Base-by-base conservation (phyloP, 257 asterid species). In the Misopates orontium region DNA sequence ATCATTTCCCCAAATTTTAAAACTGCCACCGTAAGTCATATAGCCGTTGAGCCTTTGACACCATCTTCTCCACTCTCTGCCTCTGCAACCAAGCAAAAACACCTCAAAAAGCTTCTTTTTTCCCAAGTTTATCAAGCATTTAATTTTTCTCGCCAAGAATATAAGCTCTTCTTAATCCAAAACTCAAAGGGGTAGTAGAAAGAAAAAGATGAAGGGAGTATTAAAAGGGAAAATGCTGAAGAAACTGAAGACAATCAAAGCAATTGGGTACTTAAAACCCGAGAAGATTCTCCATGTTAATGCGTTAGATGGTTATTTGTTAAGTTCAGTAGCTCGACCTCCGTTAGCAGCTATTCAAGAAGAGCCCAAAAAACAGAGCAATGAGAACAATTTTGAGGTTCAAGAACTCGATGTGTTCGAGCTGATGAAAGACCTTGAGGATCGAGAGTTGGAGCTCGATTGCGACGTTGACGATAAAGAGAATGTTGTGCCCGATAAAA, bases 401-500 rank as follows among this genome's bases (percentile, higher is more conserved):
- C 85, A 76, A 73, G 87, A 79, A 66, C 86, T 86, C 45, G 90
- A 86, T 62, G 95, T 82, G 8, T 58, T 71, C 1, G 94, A 91
- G 73, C 89, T 88, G 1, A 85, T 88, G 95, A 91, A 70, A 48
- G 98, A 81, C 61, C 95, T 89, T 14, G 85, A 82, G 18, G 92
- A 82, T 20, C 77, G 70, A 66, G 92, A 85, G 64, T 49, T 66
- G 64, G 83, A 76, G 18, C 53, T 59, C 12, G 73, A 50, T 17
- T 79, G 51, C 1, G 84, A 73, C 10, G 40, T 50, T 7, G 68
- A 70, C 19, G 95, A 84, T 45, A 90, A 93, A 67, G 99, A 90
- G 80, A 90, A 90, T 68, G 4, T 71, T 10, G 70, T 18, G 59
- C 91, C 91, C 10, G 64, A 40, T 17, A 48, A 47, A 47, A 64